phyloP scores from a whole-genome alignment of 2,329 filamentous ascomycete genomes.

The Ceratocystis colombiana region DNA sequence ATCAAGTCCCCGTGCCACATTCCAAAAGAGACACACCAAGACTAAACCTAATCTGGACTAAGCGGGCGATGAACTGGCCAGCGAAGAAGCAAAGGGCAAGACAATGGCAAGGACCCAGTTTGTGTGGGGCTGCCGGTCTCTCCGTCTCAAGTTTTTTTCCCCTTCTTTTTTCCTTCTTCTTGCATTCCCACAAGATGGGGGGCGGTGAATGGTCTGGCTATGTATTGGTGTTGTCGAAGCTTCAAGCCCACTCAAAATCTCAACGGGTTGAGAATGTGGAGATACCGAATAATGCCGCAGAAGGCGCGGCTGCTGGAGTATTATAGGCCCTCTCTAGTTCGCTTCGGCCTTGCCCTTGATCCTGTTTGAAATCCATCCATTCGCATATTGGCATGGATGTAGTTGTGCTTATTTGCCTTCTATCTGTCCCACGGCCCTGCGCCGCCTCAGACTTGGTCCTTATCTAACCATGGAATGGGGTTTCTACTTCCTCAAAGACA shows the following conservation, averaged over 20 bases:
- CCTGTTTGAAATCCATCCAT: not conserved
- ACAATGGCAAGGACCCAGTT: not conserved
- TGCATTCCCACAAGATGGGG: not conserved
- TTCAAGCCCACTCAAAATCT: not conserved
- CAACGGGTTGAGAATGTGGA: not conserved
- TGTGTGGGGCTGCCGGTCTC: conserved; percentile 10
- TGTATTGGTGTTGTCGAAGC: not conserved
- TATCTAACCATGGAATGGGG: not conserved
- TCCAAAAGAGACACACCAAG: not conserved
- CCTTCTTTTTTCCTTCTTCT: not conserved
- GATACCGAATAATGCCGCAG: not conserved
- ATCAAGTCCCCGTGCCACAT: not conserved
- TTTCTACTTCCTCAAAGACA: not conserved
- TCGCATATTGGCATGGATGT: too few relatives aligned
- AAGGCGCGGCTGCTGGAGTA: not conserved
- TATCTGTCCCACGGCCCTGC: not conserved
- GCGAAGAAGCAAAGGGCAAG: not conserved
- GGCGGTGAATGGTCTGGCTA: not conserved
- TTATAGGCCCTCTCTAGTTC: not conserved
- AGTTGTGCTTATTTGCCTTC: not conserved
- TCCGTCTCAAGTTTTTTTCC: conserved; percentile 7
- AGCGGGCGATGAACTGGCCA: conserved; percentile 3
- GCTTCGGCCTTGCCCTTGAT: not conserved
- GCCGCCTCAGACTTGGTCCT: not conserved
- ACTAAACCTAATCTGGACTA: conserved; percentile 3